A percentile compares a stretch with the other conserved stretches of the same genome.
phyloP scores from a whole-genome alignment of 2,329 filamentous ascomycete species.

The Cladosporium halotolerans region DNA sequence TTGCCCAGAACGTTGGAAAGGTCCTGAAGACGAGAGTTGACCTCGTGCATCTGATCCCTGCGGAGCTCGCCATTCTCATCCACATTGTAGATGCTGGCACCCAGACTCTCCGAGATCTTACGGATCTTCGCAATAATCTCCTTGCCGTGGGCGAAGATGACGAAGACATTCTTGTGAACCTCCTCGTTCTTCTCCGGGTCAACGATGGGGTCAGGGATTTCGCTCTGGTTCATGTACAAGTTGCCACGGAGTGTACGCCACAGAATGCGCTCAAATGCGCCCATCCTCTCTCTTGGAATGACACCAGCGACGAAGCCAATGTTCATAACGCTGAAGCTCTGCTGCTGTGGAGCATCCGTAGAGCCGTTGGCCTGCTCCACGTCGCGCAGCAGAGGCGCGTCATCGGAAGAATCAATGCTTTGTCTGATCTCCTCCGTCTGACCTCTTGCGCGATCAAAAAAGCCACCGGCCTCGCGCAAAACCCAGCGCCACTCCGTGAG shows the following conservation, averaged over 20 bases:
- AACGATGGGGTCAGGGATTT: constrained; percentile 88
- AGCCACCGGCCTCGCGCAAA: constrained; percentile 87
- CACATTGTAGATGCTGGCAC: constrained; percentile 91
- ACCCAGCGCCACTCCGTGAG: constrained; percentile 99
- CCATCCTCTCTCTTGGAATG: constrained; percentile 86
- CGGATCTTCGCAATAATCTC: constrained; percentile 98
- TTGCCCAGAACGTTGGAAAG: constrained; percentile 88
- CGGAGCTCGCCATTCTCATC: constrained; percentile 96
- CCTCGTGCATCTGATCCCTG: constrained; percentile 92
- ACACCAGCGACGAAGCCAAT: constrained; percentile 98
- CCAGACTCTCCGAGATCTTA: constrained; percentile 96
- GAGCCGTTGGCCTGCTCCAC: constrained; percentile 66
- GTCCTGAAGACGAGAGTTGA: constrained; percentile 87
- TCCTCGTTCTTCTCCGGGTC: constrained; percentile 90
- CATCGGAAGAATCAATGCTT: constrained; percentile 77
- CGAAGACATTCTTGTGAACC: constrained; percentile 95
- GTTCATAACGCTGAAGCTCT: constrained; percentile 85
- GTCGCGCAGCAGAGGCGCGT: constrained; percentile 88
- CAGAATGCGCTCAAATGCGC: constrained; percentile 91
- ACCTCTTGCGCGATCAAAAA: constrained; percentile 93
- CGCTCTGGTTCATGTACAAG: constrained; percentile 99
- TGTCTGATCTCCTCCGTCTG: constrained; percentile 95
- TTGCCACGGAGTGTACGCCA: constrained; percentile 97
- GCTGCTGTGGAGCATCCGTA: constrained; percentile 23
- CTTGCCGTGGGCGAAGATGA: constrained; percentile 98